Base-by-base conservation (phyloP, 108 stramenopile genomes). In the Nitzschia putrida region DNA sequence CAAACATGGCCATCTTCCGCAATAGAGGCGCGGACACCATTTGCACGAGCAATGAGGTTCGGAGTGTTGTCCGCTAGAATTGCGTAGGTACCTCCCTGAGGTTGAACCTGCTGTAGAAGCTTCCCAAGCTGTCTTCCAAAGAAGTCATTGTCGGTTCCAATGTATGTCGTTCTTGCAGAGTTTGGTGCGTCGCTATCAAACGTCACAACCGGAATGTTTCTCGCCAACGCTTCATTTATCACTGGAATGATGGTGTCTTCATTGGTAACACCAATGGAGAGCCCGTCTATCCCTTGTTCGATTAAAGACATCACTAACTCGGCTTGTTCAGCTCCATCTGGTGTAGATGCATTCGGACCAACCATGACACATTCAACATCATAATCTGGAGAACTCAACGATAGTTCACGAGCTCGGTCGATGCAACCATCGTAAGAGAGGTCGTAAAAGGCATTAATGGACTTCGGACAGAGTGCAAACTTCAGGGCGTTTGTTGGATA, bases 21-120 rank as follows among this genome's bases (percentile, higher is more conserved):
- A 9, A 45, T 12, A 13, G 44, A 45, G 11, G 44, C 44, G 9
- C 44, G 44, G 44, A 45, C 44, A 12, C 44, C 44, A 45, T 45
- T 45, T 13, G 9, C 44, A 12, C 44, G 9, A 12, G 44, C 44
- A 9, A 45, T 45, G 44, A 45, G 11, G 13, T 45, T 45, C 11
- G 44, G 44, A 45, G 44, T 45, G 11, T 45, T 9, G 44, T 45
- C 44, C 44, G 44, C 9, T 45, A 45, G 44, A 45, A n/a, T n/a
- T n/a, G 11, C 74, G 53, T 72, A 83, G 12, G 34, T 71, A 0
- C 78, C 82, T 41, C 82, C 82, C 26, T 56, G 47, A 2, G 78
- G 78, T 11, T 43, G 34, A 12, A 83, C 23, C 26, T 79, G 71
- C 39, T 51, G 45, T 14, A 83, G 51, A 11, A 83, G 18, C 16